These are phyloP conservation scores for Termitomyces sp. DNA, from an alignment of 768 basidiomycete species.

Conservation along the genomic window DNA sequence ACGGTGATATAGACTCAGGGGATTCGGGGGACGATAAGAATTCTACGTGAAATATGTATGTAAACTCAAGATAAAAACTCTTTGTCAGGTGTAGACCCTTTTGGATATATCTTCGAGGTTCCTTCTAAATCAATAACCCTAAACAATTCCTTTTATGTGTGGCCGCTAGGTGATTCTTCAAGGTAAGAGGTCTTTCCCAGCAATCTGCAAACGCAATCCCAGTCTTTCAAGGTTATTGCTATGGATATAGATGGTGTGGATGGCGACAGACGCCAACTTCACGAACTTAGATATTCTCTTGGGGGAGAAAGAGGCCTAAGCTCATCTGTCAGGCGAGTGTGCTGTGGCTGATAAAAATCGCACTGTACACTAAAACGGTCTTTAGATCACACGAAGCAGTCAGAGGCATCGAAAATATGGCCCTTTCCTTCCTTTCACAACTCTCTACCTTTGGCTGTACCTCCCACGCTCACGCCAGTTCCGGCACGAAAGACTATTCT, in stretches of 20 bases:
- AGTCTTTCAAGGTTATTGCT: background rate
- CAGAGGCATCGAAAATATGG: slow-evolving; percentile 28
- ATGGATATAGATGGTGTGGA: background rate
- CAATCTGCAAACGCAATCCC: background rate
- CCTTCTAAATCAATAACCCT: background rate
- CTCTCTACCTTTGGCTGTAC: slow-evolving; percentile 19
- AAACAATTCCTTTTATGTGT: background rate
- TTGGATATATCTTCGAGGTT: background rate
- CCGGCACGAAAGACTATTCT: slow-evolving; percentile 5
- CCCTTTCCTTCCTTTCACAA: slow-evolving; percentile 30
- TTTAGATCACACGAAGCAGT: slow-evolving; percentile 12
- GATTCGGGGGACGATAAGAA: slow-evolving; percentile 11
- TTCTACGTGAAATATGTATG: slow-evolving; percentile 1
- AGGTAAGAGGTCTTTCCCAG: background rate
- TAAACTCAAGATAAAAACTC: background rate
- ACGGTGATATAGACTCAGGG: slow-evolving; percentile 12
- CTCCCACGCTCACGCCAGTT: slow-evolving; percentile 1
- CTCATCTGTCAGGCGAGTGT: background rate
- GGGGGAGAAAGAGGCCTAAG: background rate
- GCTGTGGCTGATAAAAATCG: background rate
- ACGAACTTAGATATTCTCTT: background rate
- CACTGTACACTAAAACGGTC: background rate
- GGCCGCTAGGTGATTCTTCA: background rate
- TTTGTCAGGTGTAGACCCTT: background rate
- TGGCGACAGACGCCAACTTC: background rate